These are phyloP conservation scores for Leishmania guyanensis DNA, from an alignment of 208 protist species.

Conservation along the genomic window DNA sequence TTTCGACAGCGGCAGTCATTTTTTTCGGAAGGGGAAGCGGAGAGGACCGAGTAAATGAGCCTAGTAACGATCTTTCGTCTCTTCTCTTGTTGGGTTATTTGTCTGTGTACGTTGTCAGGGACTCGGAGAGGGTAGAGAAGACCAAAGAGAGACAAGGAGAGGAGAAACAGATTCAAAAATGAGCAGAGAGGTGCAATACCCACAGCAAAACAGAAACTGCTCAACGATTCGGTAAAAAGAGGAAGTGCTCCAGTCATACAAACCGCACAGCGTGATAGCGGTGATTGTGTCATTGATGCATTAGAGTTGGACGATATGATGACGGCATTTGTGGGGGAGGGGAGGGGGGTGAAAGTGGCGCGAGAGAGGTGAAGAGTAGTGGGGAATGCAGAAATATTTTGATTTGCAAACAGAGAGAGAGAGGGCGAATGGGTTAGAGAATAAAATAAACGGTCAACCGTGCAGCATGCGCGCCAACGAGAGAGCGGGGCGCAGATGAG, in stretches of 20 bases:
- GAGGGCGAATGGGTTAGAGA: not conserved
- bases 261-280: not conserved
- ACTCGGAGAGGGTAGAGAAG: not conserved
- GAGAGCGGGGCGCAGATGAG: not conserved
- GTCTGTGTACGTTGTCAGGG: not conserved
- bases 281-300: not conserved
- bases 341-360: too few relatives aligned
- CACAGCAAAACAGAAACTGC: not conserved
- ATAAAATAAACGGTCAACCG: not conserved
- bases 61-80: not conserved
- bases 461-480: not conserved
- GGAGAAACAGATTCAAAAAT: not conserved
- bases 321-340: not conserved
- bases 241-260: not conserved
- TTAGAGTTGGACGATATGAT: too few relatives aligned
- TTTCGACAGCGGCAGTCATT: constrained; percentile 18
- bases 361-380: not conserved
- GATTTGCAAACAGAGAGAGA: not conserved
- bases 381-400: too few relatives aligned
- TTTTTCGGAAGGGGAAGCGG: not conserved
- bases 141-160: not conserved
- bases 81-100: not conserved
- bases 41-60: not conserved
- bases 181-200: not conserved
- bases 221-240: not conserved